A percentile compares a stretch with the other conserved stretches of the same genome.
Conservation (phyloP, 148 eudicot genomes). For the Chenopodium formosanum region DNA sequence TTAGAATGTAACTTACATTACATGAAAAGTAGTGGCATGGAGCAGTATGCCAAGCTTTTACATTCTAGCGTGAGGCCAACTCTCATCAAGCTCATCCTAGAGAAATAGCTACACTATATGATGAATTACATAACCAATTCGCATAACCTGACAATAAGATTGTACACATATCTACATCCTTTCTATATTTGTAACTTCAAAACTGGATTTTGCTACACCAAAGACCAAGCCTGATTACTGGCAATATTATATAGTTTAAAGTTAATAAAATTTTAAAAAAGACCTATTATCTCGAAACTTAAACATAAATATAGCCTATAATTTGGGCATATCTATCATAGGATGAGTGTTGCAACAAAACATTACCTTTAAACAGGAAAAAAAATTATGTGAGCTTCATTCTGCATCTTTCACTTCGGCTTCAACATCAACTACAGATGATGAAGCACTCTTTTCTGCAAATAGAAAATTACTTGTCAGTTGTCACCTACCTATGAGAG, state of each 20-base stretch:
- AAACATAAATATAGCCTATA: not conserved
- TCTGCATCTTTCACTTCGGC: constrained; percentile 82
- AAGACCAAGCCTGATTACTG: not conserved
- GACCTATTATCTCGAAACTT: not conserved
- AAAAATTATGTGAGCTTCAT: constrained; percentile 27
- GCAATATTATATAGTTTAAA: not conserved
- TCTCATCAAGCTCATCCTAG: too few relatives aligned
- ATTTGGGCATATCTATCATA: too few relatives aligned
- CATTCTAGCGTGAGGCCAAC: too few relatives aligned
- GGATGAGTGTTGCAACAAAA: not conserved
- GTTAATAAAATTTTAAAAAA: not conserved
- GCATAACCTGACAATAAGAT: not conserved
- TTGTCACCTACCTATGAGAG: not conserved
- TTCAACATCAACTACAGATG: constrained; percentile 67
- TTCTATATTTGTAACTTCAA: not conserved
- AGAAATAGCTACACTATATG: not conserved
- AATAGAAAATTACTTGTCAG: not conserved
- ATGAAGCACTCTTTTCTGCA: constrained; percentile 53
- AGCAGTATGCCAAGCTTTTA: too few relatives aligned
- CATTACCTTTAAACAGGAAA: not conserved
- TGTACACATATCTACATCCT: not conserved
- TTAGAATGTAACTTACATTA: not conserved
- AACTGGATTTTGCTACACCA: not conserved
- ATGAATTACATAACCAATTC: not conserved
- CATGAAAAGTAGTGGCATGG: not conserved